Evolutionary conservation across 345 rosid genomes (phyloP).

Genomic region (Hypericum perforatum): DNA sequence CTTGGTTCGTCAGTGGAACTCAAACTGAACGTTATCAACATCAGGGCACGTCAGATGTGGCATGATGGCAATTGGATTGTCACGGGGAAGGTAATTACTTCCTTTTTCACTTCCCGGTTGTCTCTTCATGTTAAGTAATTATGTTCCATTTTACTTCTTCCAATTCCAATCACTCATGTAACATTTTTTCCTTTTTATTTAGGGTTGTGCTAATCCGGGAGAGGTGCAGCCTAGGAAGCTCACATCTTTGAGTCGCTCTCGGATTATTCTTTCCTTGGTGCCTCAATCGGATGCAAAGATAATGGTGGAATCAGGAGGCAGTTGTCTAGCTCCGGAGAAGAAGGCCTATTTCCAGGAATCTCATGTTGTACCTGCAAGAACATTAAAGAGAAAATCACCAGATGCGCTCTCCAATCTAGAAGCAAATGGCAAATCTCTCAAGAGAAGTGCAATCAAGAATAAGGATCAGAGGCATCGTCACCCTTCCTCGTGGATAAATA

Average conservation of each 20-base stretch:
- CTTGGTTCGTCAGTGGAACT: constrained; percentile 10
- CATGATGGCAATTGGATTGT: constrained; percentile 12
- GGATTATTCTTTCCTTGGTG: constrained; percentile 7
- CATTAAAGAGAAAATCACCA: constrained; percentile 33
- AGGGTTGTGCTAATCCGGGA: constrained; percentile 24
- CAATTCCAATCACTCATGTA: background rate
- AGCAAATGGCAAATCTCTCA: constrained; percentile 25
- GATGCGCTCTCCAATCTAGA: constrained; percentile 24
- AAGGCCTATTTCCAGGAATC: constrained; percentile 7
- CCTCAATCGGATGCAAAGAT: constrained; percentile 13
- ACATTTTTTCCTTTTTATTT: constrained; percentile 14
- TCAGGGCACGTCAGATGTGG: constrained; percentile 12
- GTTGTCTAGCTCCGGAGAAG: constrained; percentile 4
- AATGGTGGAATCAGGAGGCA: constrained; percentile 17
- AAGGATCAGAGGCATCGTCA: constrained; percentile 10
- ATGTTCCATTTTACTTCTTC: background rate
- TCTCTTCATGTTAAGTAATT: too few relatives aligned
- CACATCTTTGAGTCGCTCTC: constrained; percentile 15
- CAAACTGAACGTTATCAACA: background rate
- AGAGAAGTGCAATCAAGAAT: constrained; percentile 21
- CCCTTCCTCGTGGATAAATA: constrained; percentile 6
- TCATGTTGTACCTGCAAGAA: constrained; percentile 25
- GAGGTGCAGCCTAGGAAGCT: constrained; percentile 19
- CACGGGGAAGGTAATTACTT: constrained; percentile 9
- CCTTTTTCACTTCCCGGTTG: background rate